These are phyloP conservation scores for Neurospora sp. DNA, from an alignment of 2,329 filamentous ascomycete genomes.

Conservation along the genomic window DNA sequence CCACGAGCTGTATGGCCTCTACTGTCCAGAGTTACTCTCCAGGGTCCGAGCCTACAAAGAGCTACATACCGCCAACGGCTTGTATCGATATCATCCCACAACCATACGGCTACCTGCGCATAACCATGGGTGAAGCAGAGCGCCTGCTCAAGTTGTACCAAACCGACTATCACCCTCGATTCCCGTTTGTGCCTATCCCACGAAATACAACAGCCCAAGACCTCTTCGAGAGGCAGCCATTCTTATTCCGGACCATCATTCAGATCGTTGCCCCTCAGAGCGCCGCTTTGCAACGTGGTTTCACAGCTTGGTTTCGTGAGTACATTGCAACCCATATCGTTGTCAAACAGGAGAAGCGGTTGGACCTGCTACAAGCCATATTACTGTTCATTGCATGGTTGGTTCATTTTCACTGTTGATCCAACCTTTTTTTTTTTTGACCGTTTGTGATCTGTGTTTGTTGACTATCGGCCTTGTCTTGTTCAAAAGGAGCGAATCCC, in stretches of 20 bases:
- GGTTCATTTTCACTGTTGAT: conserved; percentile 1
- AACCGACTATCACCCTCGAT: conserved; percentile 23
- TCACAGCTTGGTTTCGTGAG: conserved; percentile 27
- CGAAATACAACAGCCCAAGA: conserved; percentile 17
- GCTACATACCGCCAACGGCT: neutral
- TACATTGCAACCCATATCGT: conserved; percentile 28
- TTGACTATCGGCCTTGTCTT: neutral
- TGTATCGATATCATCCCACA: conserved; percentile 24
- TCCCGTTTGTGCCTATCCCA: conserved; percentile 29
- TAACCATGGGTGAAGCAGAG: conserved; percentile 25
- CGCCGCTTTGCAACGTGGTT: conserved; percentile 21
- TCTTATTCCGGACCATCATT: conserved; percentile 30
- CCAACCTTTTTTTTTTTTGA: neutral
- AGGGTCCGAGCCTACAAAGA: neutral
- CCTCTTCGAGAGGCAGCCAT: conserved; percentile 22
- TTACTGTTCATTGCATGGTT: conserved; percentile 30
- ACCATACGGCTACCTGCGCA: conserved; percentile 17
- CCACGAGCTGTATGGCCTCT: neutral
- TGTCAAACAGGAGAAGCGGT: conserved; percentile 24
- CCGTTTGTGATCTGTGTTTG: neutral
- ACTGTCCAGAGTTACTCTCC: neutral
- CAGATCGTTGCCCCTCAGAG: conserved; percentile 24
- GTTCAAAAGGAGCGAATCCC: conserved; percentile 27
- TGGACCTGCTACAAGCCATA: conserved; percentile 29
- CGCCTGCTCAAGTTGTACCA: conserved; percentile 25